Base-by-base conservation (phyloP, 768 basidiomycete genomes). In the Psilocybe cubensis region DNA sequence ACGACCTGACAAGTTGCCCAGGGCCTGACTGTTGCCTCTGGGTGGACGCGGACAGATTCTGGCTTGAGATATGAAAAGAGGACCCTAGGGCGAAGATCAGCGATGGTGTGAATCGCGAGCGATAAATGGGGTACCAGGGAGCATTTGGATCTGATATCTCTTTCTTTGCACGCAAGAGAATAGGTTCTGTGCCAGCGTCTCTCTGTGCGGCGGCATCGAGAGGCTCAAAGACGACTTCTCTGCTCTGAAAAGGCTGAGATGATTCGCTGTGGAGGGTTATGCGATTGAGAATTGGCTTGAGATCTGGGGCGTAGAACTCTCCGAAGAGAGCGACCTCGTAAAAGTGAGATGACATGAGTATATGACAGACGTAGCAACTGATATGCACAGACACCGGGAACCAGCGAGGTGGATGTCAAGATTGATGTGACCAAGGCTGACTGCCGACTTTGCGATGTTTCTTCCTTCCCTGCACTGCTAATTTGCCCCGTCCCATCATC, bases 301-400 rank as follows among this genome's bases (percentile, higher is more conserved):
- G 84, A 62, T 93, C 91, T 42, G 84, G 80, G 28, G 89, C 71
- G 60, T 88, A 90, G 76, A 93, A 92, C 66, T 91, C 90, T 59
- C 89, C 91, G 54, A 88, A 91, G 59, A 93, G 84, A 0, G 89
- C 88, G 55, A 92, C 88, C 76, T 93, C 91, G 67, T 92, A 93
- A 51, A 79, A 80, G 66, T 88, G 85, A 10, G 79, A 76, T 38
- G 81, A 76, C 82, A 83, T 83, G 61, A 20, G 20, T 38, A 33
- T 18, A 11, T 44, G 43, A 10, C 43, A n/a, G n/a, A 21, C 23
- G 7, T 46, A 27, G 24, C 23, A 46, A 27, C 42, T 11, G 42
- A 27, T 46, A 46, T 33, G 35, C 35, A 38, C 10, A 38, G 35
- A n/a, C 8, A 14, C 14, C 35, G 35, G 35, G 4, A 38, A 11